Conservation (phyloP, 192 early-diverging fungal species). For the Rhizoclosmatium sp. region DNA sequence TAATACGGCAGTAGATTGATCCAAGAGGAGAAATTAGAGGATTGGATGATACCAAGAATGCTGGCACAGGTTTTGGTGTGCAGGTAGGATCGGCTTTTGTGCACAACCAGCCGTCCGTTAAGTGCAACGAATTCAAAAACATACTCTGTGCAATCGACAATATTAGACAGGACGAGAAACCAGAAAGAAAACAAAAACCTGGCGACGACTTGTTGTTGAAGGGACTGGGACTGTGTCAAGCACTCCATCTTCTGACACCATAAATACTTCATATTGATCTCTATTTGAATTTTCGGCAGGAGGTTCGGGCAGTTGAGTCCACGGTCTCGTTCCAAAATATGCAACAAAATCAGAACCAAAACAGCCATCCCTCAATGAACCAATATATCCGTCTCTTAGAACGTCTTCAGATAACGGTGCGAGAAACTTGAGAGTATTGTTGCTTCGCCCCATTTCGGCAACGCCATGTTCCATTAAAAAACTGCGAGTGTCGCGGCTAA, state of each 20-base stretch:
- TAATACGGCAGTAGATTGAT: slow-evolving; percentile 4
- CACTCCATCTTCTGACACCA: neutral
- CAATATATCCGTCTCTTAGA: slow-evolving; percentile 19
- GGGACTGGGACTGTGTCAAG: neutral
- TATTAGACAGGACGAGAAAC: too few species aligned
- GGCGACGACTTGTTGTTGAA: neutral
- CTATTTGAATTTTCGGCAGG: neutral
- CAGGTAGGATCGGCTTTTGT: slow-evolving; percentile 4
- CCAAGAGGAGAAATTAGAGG: neutral
- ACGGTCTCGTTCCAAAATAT: neutral
- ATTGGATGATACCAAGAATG: neutral
- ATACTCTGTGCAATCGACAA: neutral
- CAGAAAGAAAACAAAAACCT: neutral
- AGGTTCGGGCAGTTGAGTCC: neutral
- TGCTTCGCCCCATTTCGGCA: neutral
- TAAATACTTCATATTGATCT: neutral
- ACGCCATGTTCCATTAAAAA: neutral
- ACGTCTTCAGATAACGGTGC: neutral
- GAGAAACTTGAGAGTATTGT: neutral
- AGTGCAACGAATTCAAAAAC: neutral
- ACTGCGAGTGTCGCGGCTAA: slow-evolving; percentile 19
- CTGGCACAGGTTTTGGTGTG: neutral
- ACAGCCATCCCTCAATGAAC: slow-evolving; percentile 21
- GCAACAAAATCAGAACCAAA: slow-evolving; percentile 30
- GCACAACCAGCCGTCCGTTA: slow-evolving; percentile 18